A percentile compares a stretch with the other conserved stretches of the same genome.
Evolutionary conservation across 306 rosid species (phyloP).

Genomic region (Carpinus viminea): DNA sequence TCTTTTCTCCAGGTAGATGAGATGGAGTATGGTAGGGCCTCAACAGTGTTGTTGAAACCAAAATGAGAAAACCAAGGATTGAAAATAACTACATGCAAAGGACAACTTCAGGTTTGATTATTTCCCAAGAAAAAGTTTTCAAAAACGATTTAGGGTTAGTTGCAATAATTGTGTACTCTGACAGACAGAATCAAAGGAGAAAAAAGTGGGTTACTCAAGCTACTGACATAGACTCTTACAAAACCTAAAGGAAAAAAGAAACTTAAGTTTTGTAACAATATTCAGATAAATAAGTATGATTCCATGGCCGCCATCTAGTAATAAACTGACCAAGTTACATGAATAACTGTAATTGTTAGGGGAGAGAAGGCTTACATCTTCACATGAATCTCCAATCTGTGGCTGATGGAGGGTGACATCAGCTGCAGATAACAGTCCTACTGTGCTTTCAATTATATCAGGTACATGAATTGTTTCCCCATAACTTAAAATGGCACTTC

Average conservation of each 20-base stretch:
- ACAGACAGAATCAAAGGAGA: neutral
- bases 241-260: neutral
- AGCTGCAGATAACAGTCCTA: constrained; percentile 65
- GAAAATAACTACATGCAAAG: neutral
- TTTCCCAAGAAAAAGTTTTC: neutral
- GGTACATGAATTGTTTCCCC: constrained; percentile 69
- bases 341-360: constrained; percentile 7
- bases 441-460: constrained; percentile 85
- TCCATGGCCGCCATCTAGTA: constrained; percentile 10
- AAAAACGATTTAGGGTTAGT: neutral
- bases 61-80: neutral
- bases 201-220: neutral
- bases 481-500: constrained; percentile 68
- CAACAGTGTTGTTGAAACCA: neutral
- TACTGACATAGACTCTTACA: neutral
- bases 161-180: neutral
- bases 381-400: constrained; percentile 64
- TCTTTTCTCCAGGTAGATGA: neutral
- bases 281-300: constrained; percentile 13
- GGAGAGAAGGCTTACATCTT: constrained; percentile 61
- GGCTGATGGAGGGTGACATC: constrained; percentile 63
- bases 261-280: neutral
- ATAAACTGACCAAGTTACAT: constrained; percentile 1
- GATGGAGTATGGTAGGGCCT: neutral
- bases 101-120: neutral